Evolutionary conservation across 768 basidiomycete species (phyloP), one percentile per base, ranked within the genome.

Genomic region (Phaeolepiota aurea): DNA sequence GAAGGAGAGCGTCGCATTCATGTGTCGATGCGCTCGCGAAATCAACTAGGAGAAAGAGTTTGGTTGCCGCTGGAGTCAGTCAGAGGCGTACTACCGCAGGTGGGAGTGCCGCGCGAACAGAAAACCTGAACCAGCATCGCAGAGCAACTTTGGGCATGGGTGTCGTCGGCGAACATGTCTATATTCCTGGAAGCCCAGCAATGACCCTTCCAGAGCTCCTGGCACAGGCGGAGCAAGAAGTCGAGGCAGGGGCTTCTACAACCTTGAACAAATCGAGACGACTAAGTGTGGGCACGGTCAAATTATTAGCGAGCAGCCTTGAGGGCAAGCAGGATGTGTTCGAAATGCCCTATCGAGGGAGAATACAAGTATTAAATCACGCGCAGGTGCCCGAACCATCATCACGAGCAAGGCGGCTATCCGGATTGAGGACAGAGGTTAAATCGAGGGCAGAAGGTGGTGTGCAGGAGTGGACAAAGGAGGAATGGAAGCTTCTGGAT

Each of bases 401-500:
- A n/a, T 31, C 11, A 19, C 16, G 11, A 38, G 10, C 11, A 12
- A n/a, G n/a, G n/a, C n/a, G n/a, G n/a, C n/a, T 40, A 16, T 20
- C 11, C 13, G 7, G 20, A 28, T 32, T 19, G 43, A 38, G 14
- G 23, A 31, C 5, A 49, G 48, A 3, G 50, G 40, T 23, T 22
- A 19, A 7, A 40, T 31, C 15, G 46, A 55, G 37, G 52, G 56
- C 13, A 31, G 9, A n/a, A n/a, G n/a, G n/a, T n/a, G n/a, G n/a
- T n/a, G n/a, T n/a, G 25, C 25, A 28, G n/a, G 62, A 58, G 30
- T 92, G 88, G 88, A 66, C 69, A 3, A 82, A 81, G 51, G 73
- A 74, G 15, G 83, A 89, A 38, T 92, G 88, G 88, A 88, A 83
- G 55, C 53, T 67, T 36, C 65, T 92, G 37, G 88, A 91, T 56